Base-by-base conservation (phyloP, 257 asterid genomes). In the Gentiana macrophylla region DNA sequence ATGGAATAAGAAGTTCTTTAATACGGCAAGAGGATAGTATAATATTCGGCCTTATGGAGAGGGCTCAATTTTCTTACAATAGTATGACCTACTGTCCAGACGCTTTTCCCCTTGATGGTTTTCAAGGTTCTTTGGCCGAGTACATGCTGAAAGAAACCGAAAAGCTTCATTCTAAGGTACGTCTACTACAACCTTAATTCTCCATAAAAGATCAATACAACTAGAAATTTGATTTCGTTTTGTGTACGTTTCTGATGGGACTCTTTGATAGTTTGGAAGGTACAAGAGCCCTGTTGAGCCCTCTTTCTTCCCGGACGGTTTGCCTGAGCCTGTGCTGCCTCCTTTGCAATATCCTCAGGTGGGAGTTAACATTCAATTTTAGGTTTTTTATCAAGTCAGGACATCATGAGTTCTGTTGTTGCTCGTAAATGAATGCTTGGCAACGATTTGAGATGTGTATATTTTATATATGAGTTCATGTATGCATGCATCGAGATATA, bases 21-120 rank as follows among this genome's bases (percentile, higher is more conserved):
- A 92, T 91, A 32, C 77, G 83, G 50, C 98, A 87, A 67, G 97
- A 91, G 78, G 98, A 91, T 56, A 88, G 93, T 77, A 91, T 92
- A 58, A 91, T 91, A 61, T 91, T 83, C 69, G 66, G 81, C 63
- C 86, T 91, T 12, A 83, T 88, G 62, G 97, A 92, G 82, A 78
- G 98, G 72, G 89, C 97, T 62, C 98, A 92, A 51, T 88, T 74
- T 62, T 78, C 86, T 68, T 85, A 75, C 76, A 85, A 92, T 49
- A 79, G 64, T 2, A 82, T 70, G 55, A 80, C 90, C 6, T 92
- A 92, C 57, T 81, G 85, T 56, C 77, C 96, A 8, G 63, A 77
- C 36, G 88, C 86, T 41, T 79, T 90, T 63, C 45, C 62, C 65
- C 66, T 92, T 72, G 85, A 85, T 46, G 97, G 89, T 52, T 92